Evolutionary conservation across 495 filamentous ascomycete genomes (phyloP), one percentile per base, ranked within the genome.

Genomic region (Aspergillus affinis): DNA sequence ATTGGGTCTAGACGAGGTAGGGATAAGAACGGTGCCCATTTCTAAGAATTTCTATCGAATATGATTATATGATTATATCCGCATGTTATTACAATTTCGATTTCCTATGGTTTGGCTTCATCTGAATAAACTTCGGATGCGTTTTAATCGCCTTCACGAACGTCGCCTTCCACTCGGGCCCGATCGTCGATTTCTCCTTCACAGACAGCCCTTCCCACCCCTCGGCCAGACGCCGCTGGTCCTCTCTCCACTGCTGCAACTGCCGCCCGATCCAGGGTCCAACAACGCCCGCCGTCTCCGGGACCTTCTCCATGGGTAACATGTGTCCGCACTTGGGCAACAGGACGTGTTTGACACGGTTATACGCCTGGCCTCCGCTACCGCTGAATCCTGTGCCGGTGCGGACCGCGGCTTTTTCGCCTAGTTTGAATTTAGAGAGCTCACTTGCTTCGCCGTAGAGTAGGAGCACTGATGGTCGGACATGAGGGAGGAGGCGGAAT

Each of bases 401-500:
- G 4, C 45, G 48, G 49, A 55, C 67, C 48, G 55, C 65, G 58
- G 45, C 59, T 48, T 58, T 62, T 23, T 41, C 67, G 29, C 54
- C 59, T 1, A 50, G 30, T 48, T 65, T 65, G 21, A 26, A 47
- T n/a, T 57, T 27, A 4, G 81, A 85, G 29, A 93, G 71, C 2
- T 78, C 62, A 30, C 82, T 86, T n/a, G 71, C 63, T 8, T 65
- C 76, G 45, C 87, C 90, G 69, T 89, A 87, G 45, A 94, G 67
- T 72, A 86, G 93, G 17, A 94, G 70, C 12, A 85, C 84, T 2
- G 81, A 81, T 3, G 91, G 89, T 3, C 84, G 80, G 19, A 95
- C 67, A 61, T 79, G 62, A 0, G 84, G 82, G 4, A 96, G 77
- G 45, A 81, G 69, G 17, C 72, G 57, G 30, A 84, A 82, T 18